A percentile compares a stretch with the other conserved stretches of the same genome.
Evolutionary conservation across 2,329 filamentous ascomycete species (phyloP).

Genomic region (Colletotrichum ledebouriae): DNA sequence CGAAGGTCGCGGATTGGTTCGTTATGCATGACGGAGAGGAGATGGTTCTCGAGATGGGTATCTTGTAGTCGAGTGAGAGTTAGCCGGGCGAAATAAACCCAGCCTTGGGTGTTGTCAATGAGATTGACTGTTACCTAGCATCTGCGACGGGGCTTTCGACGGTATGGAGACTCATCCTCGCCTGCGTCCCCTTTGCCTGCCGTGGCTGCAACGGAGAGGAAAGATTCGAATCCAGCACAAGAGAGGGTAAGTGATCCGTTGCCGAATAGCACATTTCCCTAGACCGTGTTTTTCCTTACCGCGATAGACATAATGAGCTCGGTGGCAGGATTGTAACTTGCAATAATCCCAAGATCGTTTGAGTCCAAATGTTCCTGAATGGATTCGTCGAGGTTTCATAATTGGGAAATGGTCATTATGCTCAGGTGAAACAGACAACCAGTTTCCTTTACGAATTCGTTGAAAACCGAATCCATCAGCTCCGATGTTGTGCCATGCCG

Average conservation of each 20-base stretch:
- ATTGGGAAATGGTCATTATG: conserved; percentile 13
- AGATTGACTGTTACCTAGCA: conserved; percentile 52
- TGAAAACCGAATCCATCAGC: too few relatives aligned
- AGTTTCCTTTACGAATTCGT: too few relatives aligned
- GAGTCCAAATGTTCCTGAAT: conserved; percentile 21
- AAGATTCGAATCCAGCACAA: accelerated
- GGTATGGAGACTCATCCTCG: not conserved
- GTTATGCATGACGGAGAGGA: too few relatives aligned
- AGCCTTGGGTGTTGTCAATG: conserved; percentile 61
- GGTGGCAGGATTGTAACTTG: too few relatives aligned
- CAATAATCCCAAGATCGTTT: not conserved
- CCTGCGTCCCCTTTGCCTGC: not conserved
- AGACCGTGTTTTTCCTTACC: conserved; percentile 34
- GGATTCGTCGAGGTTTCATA: conserved; percentile 23
- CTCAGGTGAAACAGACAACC: conserved; percentile 10
- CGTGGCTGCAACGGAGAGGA: not conserved
- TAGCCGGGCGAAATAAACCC: conserved; percentile 49
- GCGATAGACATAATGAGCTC: not conserved
- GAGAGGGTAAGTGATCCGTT: too few relatives aligned
- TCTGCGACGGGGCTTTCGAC: conserved; percentile 24
- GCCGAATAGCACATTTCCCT: not conserved
- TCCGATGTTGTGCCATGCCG: too few relatives aligned
- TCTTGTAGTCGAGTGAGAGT: not conserved
- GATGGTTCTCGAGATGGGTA: conserved; percentile 44
- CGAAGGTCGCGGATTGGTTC: too few relatives aligned